Conservation (phyloP, 2,329 filamentous ascomycete genomes). For the Ilyonectria robusta region DNA sequence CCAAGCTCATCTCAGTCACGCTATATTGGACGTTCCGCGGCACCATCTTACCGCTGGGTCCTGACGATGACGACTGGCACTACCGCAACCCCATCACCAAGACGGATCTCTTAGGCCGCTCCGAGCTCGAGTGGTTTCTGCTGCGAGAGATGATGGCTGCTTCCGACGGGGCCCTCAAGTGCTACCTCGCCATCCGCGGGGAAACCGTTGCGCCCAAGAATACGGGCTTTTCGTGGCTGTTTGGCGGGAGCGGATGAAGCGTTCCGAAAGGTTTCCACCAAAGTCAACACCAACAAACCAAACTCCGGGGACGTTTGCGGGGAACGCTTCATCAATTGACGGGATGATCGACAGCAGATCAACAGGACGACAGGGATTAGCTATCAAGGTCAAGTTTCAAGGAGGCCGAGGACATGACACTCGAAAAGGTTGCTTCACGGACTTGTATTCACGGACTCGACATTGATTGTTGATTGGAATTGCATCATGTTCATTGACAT, state of each 20-base stretch:
- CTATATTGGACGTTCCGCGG: constrained; percentile 47
- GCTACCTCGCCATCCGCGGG: constrained; percentile 44
- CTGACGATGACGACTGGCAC: constrained; percentile 44
- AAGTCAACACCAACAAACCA: not conserved
- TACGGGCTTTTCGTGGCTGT: constrained; percentile 36
- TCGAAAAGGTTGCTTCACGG: too few relatives aligned
- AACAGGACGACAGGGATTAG: not conserved
- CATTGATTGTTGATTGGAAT: not conserved
- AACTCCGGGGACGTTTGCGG: not conserved
- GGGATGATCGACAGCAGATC: not conserved
- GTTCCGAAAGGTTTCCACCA: not conserved
- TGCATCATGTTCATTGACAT: not conserved
- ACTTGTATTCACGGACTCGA: too few relatives aligned
- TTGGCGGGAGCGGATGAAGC: constrained; percentile 31
- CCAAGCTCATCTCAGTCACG: constrained; percentile 40
- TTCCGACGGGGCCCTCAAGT: constrained; percentile 43
- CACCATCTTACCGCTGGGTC: constrained; percentile 40
- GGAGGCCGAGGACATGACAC: not conserved
- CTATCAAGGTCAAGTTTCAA: not conserved
- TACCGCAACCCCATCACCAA: constrained; percentile 46
- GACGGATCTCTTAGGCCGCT: constrained; percentile 43
- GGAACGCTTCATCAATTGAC: not conserved
- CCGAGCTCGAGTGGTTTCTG: constrained; percentile 46
- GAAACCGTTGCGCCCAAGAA: constrained; percentile 30
- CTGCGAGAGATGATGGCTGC: constrained; percentile 48